Evolutionary conservation across 2,329 filamentous ascomycete genomes (phyloP), one percentile per base, ranked within the genome.

Genomic region (Canariomyces notabilis): DNA sequence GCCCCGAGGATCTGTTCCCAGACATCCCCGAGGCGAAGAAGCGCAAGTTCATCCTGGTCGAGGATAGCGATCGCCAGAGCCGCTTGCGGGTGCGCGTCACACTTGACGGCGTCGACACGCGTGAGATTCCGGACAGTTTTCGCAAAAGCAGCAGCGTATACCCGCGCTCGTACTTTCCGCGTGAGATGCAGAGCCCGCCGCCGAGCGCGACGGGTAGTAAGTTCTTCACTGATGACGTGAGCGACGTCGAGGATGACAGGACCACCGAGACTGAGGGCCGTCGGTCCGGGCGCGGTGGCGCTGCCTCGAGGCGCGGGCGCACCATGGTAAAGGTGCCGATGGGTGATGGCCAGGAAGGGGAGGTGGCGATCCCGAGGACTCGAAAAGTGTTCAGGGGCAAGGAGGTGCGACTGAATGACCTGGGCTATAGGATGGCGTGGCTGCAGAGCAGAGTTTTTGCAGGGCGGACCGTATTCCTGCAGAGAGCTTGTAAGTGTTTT

Each of bases 371-470:
- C 33, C 89, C 90, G 20, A 77, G 82, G 48, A 82, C 89, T 65
- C 82, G 82, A 40, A 82, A 79, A 61, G 72, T 74, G 36, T 79
- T 81, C 56, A 80, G 89, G 40, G 79, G 76, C 40, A 93, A 88
- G 69, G 91, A 97, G 64, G 82, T 93, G n/a, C 80, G 87, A 39
- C 71, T 97, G 51, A 97, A 97, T 62, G 90, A 97, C 61, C 71
- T 97, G 37, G 91, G 89, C 2, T 95, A 94, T 65, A 82, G 91
- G 37, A 94, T 98, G 87, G 90, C 88, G 39, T 98, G 93, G 91
- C 83, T 90, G 44, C 91, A 97, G 70, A 93, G 89, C 64, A 78
- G 91, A 60, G 87, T 91, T 9, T 96, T 97, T 71, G 84, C 89
- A 1, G 87, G 85, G 11, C 79, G 89, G 57, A 89, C 85, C 33